Conservation (phyloP, 73 alveolate genomes). For the Breviolum minutum region DNA sequence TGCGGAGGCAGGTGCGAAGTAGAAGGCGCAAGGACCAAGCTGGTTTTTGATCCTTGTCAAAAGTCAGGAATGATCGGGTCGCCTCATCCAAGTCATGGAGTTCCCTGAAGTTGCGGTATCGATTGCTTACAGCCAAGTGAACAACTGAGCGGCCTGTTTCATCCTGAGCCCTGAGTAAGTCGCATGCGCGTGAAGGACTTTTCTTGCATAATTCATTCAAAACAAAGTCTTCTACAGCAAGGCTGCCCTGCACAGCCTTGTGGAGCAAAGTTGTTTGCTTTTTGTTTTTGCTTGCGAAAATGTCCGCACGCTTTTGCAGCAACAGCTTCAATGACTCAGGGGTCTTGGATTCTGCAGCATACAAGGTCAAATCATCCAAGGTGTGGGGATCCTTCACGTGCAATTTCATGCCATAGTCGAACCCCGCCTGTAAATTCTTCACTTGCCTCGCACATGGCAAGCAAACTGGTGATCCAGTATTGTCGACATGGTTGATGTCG, state of each 20-base stretch:
- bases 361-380: background rate
- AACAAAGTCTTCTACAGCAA: background rate
- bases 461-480: background rate
- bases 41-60: too few relatives aligned
- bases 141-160: too few relatives aligned
- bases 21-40: too few relatives aligned
- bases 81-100: too few relatives aligned
- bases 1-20: too few relatives aligned
- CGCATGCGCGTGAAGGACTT: too few relatives aligned
- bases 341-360: background rate
- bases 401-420: background rate
- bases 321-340: background rate
- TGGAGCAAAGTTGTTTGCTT: background rate
- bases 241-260: background rate
- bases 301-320: slow-evolving; percentile 1
- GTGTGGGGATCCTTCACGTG: background rate
- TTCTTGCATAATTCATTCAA: too few relatives aligned
- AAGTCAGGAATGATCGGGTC: too few relatives aligned
- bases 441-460: background rate
- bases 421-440: background rate
- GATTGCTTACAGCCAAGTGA: too few relatives aligned
- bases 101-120: too few relatives aligned
- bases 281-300: background rate
- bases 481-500: background rate
- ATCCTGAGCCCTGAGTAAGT: too few relatives aligned